Conservation (phyloP, 345 rosid genomes). For the Eutrema yunnanense region DNA sequence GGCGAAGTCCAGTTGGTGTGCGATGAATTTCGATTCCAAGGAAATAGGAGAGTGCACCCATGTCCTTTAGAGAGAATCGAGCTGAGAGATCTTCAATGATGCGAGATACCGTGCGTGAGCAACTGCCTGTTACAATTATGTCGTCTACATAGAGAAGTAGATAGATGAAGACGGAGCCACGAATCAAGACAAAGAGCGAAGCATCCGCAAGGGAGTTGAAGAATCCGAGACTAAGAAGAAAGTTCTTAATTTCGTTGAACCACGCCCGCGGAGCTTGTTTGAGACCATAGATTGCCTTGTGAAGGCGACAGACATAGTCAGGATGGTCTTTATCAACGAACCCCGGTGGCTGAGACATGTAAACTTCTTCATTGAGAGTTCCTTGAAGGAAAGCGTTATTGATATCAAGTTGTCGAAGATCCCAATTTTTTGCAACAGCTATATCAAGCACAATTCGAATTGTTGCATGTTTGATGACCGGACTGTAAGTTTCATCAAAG, state of each 20-base stretch:
- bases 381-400: background rate
- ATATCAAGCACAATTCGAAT: background rate
- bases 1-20: no score
- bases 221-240: background rate
- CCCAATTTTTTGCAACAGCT: no score
- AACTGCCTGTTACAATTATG: no score
- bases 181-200: background rate
- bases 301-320: background rate
- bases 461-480: background rate
- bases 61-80: no score
- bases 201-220: background rate
- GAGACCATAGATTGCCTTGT: background rate
- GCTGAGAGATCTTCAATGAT: no score
- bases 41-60: no score
- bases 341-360: background rate
- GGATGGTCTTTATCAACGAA: background rate
- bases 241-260: background rate
- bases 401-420: background rate
- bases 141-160: no score
- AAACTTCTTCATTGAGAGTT: background rate
- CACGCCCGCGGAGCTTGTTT: background rate
- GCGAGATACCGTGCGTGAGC: no score
- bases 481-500: background rate
- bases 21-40: no score
- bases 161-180: no score